Conservation (phyloP, 805 yeast genomes). For the Candida glaebosa region DNA sequence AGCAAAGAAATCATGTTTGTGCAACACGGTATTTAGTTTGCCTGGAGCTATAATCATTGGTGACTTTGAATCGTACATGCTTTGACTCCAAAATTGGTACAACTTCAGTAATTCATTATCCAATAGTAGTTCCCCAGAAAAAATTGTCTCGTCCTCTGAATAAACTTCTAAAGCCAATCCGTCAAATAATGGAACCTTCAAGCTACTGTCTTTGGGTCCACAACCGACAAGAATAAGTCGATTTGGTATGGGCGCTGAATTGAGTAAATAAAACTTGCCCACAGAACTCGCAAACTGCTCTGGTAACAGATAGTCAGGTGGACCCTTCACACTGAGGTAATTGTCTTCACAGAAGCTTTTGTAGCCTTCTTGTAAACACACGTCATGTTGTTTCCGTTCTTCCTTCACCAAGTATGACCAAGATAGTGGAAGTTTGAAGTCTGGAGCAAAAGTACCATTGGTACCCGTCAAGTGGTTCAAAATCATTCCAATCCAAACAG, state of each 20-base stretch:
- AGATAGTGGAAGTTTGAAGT: conserved; percentile 1
- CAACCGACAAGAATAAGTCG: conserved; percentile 28
- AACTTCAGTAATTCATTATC: background rate
- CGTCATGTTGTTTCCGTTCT: no score
- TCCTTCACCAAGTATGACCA: conserved; percentile 1
- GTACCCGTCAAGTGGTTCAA: background rate
- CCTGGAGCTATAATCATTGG: background rate
- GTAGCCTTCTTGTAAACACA: background rate
- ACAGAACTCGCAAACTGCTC: conserved; percentile 12
- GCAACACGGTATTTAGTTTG: no score
- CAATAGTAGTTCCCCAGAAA: background rate
- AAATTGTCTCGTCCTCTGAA: background rate
- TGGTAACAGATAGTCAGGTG: background rate
- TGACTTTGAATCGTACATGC: conserved; percentile 5
- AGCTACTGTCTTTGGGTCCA: conserved; percentile 14
- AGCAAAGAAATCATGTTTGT: background rate
- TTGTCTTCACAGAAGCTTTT: no score
- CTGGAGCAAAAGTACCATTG: background rate
- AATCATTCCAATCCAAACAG: conserved; percentile 3
- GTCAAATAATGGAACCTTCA: conserved; percentile 20
- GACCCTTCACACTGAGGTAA: background rate
- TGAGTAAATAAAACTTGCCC: conserved; percentile 32
- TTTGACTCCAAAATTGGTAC: background rate
- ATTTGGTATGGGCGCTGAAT: conserved; percentile 25
- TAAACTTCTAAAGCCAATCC: conserved; percentile 2